phyloP scores from a whole-genome alignment of 2,329 filamentous ascomycete genomes.

The Colletotrichum sp. region DNA sequence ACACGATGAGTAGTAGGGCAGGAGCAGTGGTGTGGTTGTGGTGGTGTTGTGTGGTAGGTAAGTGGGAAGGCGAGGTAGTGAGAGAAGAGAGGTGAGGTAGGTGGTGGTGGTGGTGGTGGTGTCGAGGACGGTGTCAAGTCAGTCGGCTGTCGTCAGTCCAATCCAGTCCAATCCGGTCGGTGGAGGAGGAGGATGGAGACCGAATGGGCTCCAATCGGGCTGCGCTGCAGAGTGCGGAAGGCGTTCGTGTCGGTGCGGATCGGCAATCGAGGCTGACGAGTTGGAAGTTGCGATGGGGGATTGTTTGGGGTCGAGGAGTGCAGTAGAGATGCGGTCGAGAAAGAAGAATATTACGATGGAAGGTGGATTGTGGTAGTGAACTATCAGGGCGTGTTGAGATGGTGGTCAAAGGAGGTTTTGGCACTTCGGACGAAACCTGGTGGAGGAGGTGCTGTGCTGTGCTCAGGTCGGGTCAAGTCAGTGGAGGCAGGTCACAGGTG shows the following conservation, averaged over 20 bases:
- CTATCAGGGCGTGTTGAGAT: constrained; percentile 13
- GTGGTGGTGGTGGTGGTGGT: neutral
- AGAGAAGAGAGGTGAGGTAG: neutral
- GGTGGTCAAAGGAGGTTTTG: constrained; percentile 22
- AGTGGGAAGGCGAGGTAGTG: neutral
- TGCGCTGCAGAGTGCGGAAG: constrained; percentile 5
- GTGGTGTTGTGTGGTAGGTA: neutral
- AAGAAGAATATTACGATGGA: constrained; percentile 11
- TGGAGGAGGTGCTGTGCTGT: constrained; percentile 8
- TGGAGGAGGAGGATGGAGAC: neutral
- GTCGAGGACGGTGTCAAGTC: neutral
- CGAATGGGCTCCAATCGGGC: constrained; percentile 18
- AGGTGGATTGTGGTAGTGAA: constrained; percentile 1
- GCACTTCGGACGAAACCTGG: constrained; percentile 21
- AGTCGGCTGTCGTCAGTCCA: constrained; percentile 1
- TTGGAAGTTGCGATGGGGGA: neutral
- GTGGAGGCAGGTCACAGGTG: neutral
- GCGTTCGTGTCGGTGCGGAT: neutral
- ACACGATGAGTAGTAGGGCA: neutral
- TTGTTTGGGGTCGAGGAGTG: neutral
- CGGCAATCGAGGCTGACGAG: neutral
- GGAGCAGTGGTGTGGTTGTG: neutral
- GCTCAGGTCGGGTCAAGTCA: neutral
- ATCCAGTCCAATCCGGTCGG: neutral
- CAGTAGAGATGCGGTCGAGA: constrained; percentile 1